Evolutionary conservation across 768 basidiomycete genomes (phyloP).

Genomic region (Clavaria fumosa): DNA sequence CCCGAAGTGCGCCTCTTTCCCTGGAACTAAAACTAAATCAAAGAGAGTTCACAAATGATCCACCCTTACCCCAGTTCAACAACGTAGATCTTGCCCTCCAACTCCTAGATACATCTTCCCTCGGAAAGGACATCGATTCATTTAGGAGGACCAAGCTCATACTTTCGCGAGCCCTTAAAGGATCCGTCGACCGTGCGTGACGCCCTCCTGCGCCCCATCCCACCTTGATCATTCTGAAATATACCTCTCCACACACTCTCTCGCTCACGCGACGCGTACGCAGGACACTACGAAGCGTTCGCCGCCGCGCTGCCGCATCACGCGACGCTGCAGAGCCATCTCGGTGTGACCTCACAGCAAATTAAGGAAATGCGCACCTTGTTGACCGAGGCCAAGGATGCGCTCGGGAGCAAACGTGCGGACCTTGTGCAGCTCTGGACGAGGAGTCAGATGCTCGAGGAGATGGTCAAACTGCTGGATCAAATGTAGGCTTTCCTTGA

Average conservation of each 20-base stretch:
- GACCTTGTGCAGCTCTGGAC: constrained; percentile 86
- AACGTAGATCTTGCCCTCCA: constrained; percentile 86
- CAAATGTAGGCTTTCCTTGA: constrained; percentile 53
- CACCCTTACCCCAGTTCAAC: constrained; percentile 70
- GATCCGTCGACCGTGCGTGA: constrained; percentile 73
- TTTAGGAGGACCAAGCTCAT: constrained; percentile 64
- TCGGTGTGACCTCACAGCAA: constrained; percentile 61
- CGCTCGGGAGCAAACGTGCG: constrained; percentile 64
- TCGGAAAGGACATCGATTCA: constrained; percentile 59
- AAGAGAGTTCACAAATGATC: too few relatives aligned
- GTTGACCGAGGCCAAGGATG: constrained; percentile 67
- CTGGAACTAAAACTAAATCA: too few relatives aligned
- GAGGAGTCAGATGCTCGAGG: constrained; percentile 80
- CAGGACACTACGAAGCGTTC: constrained; percentile 88
- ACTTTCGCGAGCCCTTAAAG: constrained; percentile 68
- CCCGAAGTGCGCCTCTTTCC: constrained; percentile 42
- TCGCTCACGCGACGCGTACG: too few relatives aligned
- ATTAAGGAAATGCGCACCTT: constrained; percentile 52
- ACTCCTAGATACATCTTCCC: constrained; percentile 62
- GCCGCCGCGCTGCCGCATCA: constrained; percentile 91
- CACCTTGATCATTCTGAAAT: not conserved
- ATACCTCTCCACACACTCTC: too few relatives aligned
- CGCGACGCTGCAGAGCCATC: constrained; percentile 54
- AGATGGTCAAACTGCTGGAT: constrained; percentile 90
- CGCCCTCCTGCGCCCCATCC: not conserved